Evolutionary conservation across 2,329 filamentous ascomycete genomes (phyloP).

Genomic region (Rhynchosporium agropyri): DNA sequence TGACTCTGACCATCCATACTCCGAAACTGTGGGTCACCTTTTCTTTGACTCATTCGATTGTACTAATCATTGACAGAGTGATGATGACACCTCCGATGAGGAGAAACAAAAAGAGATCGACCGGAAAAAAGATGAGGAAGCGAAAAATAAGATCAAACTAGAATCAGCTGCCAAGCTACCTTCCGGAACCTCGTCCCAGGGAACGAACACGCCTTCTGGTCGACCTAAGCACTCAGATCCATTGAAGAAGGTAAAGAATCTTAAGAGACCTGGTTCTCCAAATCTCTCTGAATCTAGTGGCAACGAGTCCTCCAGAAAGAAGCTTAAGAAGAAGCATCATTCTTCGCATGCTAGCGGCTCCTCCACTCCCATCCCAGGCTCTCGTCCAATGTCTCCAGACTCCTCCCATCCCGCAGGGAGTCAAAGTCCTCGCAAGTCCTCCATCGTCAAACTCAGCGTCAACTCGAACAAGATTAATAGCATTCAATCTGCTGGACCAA

Average conservation of each 20-base stretch:
- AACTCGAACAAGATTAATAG: constrained; percentile 40
- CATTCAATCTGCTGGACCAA: constrained; percentile 35
- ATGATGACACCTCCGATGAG: constrained; percentile 52
- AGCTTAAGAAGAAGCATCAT: constrained; percentile 69
- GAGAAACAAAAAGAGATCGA: constrained; percentile 68
- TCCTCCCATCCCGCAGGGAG: constrained; percentile 29
- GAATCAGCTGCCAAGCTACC: constrained; percentile 45
- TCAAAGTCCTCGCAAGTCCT: constrained; percentile 38
- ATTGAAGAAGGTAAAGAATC: constrained; percentile 53
- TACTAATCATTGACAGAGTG: constrained; percentile 48
- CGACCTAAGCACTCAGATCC: constrained; percentile 55
- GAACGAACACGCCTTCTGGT: constrained; percentile 67
- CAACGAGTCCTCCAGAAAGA: constrained; percentile 84
- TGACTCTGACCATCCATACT: constrained; percentile 63
- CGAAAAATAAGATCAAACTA: constrained; percentile 55
- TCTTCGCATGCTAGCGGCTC: constrained; percentile 55
- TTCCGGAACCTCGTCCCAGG: constrained; percentile 65
- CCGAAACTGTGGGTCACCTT: constrained; percentile 50
- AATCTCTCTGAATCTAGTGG: constrained; percentile 86
- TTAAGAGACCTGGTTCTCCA: constrained; percentile 86
- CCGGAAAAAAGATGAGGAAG: constrained; percentile 60
- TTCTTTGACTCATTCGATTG: constrained; percentile 19
- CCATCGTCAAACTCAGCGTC: constrained; percentile 37
- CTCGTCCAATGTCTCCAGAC: constrained; percentile 36
- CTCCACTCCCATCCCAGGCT: constrained; percentile 56